Evolutionary conservation across 345 rosid genomes (phyloP).

Genomic region (Citrus unshiu): DNA sequence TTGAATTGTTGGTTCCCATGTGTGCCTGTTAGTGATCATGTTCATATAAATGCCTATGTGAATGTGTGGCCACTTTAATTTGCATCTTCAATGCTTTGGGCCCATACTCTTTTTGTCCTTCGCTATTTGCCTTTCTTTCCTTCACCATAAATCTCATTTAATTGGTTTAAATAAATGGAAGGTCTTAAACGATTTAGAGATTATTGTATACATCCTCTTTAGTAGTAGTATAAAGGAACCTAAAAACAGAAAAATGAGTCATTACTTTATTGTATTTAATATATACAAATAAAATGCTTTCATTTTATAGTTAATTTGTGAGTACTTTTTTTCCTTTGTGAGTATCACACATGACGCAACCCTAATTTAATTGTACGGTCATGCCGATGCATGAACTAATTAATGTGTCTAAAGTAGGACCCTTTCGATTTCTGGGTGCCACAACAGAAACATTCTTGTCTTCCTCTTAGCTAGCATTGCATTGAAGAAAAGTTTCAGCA

Average conservation of each 20-base stretch:
- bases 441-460: not conserved
- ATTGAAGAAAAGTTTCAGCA: not conserved
- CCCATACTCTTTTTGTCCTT: constrained; percentile 33
- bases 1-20: constrained; percentile 27
- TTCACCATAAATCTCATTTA: too few species aligned
- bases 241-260: too few species aligned
- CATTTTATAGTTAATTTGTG: too few species aligned
- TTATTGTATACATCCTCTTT: too few species aligned
- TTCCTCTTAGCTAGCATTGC: not conserved
- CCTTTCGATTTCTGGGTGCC: too few species aligned
- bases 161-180: too few species aligned
- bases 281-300: too few species aligned
- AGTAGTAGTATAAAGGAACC: too few species aligned
- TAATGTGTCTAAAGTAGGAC: not conserved
- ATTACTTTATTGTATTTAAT: too few species aligned
- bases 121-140: not conserved
- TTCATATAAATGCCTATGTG: not conserved
- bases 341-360: constrained; percentile 5
- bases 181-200: too few species aligned
- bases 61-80: not conserved
- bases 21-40: constrained; percentile 31
- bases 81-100: constrained; percentile 9
- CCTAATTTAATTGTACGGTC: constrained; percentile 31
- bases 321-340: constrained; percentile 10
- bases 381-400: not conserved